These are phyloP conservation scores for Cyberlindnera samutprakarnensis DNA, from an alignment of 805 yeast species.

Conservation along the genomic window DNA sequence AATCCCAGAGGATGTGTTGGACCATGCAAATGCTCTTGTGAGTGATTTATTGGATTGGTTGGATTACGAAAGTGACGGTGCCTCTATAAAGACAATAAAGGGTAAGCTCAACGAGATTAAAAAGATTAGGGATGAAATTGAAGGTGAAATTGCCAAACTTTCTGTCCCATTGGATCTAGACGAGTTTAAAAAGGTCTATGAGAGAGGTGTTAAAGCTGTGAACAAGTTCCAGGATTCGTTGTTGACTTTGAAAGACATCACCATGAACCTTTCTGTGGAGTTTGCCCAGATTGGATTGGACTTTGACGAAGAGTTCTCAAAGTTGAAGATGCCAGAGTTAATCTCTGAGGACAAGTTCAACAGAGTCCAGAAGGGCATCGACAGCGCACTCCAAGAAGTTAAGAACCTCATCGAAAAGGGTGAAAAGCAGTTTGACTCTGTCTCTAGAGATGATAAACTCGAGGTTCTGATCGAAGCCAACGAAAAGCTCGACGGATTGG, in stretches of 20 bases:
- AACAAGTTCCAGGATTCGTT: slow-evolving; percentile 37
- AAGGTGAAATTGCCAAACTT: slow-evolving; percentile 32
- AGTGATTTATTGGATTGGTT: slow-evolving; percentile 64
- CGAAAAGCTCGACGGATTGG: slow-evolving; percentile 19
- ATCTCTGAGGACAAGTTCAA: slow-evolving; percentile 15
- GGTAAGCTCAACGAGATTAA: slow-evolving; percentile 23
- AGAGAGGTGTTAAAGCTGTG: slow-evolving; percentile 34
- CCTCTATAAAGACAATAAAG: slow-evolving; percentile 32
- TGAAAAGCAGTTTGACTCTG: slow-evolving; percentile 7
- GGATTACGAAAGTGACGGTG: slow-evolving; percentile 58
- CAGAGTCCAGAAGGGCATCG: slow-evolving; percentile 18
- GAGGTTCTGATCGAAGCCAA: slow-evolving; percentile 24
- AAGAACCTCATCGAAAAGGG: slow-evolving; percentile 20
- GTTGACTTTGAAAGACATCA: slow-evolving; percentile 37
- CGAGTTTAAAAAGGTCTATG: slow-evolving; percentile 36
- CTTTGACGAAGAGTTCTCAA: slow-evolving; percentile 42
- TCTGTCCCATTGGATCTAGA: slow-evolving; percentile 39
- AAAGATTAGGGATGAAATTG: slow-evolving; percentile 25
- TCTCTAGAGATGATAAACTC: slow-evolving; percentile 26
- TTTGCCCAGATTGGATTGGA: slow-evolving; percentile 41
- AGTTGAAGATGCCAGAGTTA: slow-evolving; percentile 27
- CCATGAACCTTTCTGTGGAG: slow-evolving; percentile 32
- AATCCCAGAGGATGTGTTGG: slow-evolving; percentile 33
- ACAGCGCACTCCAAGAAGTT: slow-evolving; percentile 22
- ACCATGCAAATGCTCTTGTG: slow-evolving; percentile 30